Base-by-base conservation (phyloP, 2,329 filamentous ascomycete genomes). In the Huntiella decipiens region DNA sequence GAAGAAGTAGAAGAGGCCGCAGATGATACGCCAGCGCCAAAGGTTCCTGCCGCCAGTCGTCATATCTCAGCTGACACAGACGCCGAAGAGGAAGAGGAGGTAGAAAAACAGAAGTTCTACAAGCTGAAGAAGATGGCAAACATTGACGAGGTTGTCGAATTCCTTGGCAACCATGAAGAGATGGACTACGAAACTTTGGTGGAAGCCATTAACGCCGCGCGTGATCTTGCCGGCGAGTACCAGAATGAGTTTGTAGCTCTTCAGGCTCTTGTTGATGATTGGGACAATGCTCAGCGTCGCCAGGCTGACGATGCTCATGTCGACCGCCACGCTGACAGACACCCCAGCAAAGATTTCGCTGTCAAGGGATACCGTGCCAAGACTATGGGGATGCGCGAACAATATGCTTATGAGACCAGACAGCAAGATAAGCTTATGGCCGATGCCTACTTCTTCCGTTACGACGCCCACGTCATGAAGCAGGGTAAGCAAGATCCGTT, bases 401-500 rank as follows among this genome's bases (percentile, higher is more conserved):
- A 58, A 28, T 66, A 69, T 45, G 64, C 64, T 0, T 60, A 64
- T 17, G 64, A 70, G 38, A 62, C 66, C 4, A 67, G 70, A 46
- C 56, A 64, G 45, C 69, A 79, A 55, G 73, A 77, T 58, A 64
- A 64, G 46, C 63, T 75, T 50, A 71, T 73, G 66, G 73, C 74
- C 5, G 64, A 70, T 50, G 64, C 67, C 1, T 79, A 77, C 53
- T 68, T 70, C 12, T 77, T 77, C 53, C 70, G 75, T 50, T 74
- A 77, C 52, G 73, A 77, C 52, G 64, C 68, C 7, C 68, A 73
- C 44, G 66, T 68, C 2, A 66, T 66, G 50, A 72, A 71, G 57
- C 64, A 77, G 49, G 73, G 73, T 15, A 63, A 64, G 33, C 76
- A 79, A 54, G 72, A 77, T 49, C 71, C 73, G 1, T 60, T 70